A percentile compares a stretch with the other conserved stretches of the same genome.
Conservation (phyloP, 176 grass and related monocot species). For the Zizania latifolia region DNA sequence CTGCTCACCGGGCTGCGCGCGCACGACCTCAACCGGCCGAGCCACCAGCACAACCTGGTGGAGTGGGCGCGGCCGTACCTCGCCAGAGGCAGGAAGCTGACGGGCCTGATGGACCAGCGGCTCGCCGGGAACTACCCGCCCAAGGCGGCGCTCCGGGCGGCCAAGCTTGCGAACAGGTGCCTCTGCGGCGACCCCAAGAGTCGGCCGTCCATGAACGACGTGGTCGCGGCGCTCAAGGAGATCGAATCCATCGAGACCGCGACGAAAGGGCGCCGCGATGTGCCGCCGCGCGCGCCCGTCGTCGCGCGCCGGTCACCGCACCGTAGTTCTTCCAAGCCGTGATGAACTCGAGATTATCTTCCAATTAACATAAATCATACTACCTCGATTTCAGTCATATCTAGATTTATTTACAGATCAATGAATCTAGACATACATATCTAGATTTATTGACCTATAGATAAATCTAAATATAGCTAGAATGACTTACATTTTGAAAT, state of each 20-base stretch:
- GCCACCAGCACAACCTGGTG: conserved; percentile 53
- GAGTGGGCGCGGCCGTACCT: conserved; percentile 62
- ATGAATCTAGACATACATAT: too few species aligned
- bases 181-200: conserved; percentile 53
- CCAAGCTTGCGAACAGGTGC: conserved; percentile 57
- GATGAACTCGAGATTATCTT: background rate
- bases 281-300: conserved; percentile 15
- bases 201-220: conserved; percentile 64
- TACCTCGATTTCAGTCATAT: too few species aligned
- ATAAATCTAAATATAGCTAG: too few species aligned
- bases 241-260: conserved; percentile 34
- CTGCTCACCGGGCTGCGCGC: conserved; percentile 70
- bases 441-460: too few species aligned
- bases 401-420: too few species aligned
- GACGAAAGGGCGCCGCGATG: conserved; percentile 11
- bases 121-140: conserved; percentile 54
- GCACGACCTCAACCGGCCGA: conserved; percentile 68
- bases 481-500: too few species aligned
- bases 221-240: conserved; percentile 52
- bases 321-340: background rate
- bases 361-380: background rate
- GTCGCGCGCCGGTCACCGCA: background rate
- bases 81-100: conserved; percentile 43
- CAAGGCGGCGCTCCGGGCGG: conserved; percentile 48
- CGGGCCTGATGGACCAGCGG: conserved; percentile 56